Percentiles rank a stretch among this genome's conserved stretches.
phyloP scores from a whole-genome alignment of 2,329 filamentous ascomycete species.

The Penicillium sumatraense region DNA sequence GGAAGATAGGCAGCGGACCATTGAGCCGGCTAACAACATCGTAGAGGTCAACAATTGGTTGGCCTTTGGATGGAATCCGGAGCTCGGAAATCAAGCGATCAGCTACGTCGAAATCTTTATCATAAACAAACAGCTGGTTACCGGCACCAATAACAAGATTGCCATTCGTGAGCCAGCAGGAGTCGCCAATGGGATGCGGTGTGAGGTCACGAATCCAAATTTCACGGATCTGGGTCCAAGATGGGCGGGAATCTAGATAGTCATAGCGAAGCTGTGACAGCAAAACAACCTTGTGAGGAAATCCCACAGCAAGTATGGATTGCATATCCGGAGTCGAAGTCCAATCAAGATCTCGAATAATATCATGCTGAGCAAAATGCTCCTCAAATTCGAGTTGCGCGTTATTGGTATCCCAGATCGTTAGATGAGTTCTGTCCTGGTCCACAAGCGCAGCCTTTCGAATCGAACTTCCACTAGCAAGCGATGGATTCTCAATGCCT shows the following conservation, averaged over 20 bases:
- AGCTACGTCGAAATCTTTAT: constrained; percentile 70
- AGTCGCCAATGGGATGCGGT: constrained; percentile 89
- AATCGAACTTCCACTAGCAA: constrained; percentile 83
- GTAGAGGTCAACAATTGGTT: constrained; percentile 71
- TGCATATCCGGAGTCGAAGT: constrained; percentile 88
- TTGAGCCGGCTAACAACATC: constrained; percentile 83
- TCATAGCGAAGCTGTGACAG: constrained; percentile 89
- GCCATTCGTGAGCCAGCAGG: constrained; percentile 85
- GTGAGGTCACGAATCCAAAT: constrained; percentile 81
- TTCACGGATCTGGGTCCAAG: constrained; percentile 84
- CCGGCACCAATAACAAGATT: constrained; percentile 86
- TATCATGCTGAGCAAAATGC: constrained; percentile 72
- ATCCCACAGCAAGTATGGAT: constrained; percentile 89
- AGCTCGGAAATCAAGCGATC: constrained; percentile 64
- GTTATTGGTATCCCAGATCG: constrained; percentile 88
- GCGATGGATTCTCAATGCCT: constrained; percentile 69
- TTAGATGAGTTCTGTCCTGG: constrained; percentile 71
- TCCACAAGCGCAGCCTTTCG: constrained; percentile 87
- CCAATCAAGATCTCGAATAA: constrained; percentile 89
- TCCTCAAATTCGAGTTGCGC: constrained; percentile 81
- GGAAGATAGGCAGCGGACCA: constrained; percentile 84
- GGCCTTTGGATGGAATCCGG: constrained; percentile 53
- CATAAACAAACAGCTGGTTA: constrained; percentile 87
- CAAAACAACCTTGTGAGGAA: constrained; percentile 80
- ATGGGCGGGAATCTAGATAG: constrained; percentile 85